Evolutionary conservation across 2,329 filamentous ascomycete species (phyloP).

Genomic region (Cladophialophora psammophila): DNA sequence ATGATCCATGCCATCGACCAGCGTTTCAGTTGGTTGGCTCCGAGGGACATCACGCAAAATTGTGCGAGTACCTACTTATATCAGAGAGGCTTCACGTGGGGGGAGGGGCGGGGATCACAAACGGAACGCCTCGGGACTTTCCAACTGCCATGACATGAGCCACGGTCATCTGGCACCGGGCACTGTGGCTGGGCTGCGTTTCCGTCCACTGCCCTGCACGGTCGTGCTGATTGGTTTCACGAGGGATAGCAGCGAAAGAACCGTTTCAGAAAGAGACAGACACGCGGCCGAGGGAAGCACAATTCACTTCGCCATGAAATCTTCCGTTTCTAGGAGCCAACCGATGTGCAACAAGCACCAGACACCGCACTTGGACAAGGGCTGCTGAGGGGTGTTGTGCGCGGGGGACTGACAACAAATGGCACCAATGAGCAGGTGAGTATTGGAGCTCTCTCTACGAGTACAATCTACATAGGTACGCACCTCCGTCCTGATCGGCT

Average conservation of each 20-base stretch:
- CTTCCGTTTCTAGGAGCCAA: not conserved
- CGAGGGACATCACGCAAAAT: not conserved
- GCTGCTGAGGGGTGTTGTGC: not conserved
- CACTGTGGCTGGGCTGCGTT: not conserved
- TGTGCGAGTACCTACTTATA: not conserved
- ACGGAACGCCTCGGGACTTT: slow-evolving; percentile 4
- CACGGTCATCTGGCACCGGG: not conserved
- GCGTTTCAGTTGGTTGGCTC: slow-evolving; percentile 7
- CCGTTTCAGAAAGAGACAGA: slow-evolving; percentile 2
- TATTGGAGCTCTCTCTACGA: too few relatives aligned
- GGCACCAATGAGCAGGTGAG: not conserved
- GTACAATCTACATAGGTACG: not conserved
- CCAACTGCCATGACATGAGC: not conserved
- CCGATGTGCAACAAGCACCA: not conserved
- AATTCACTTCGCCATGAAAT: not conserved
- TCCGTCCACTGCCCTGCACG: not conserved
- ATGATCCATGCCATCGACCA: slow-evolving; percentile 3
- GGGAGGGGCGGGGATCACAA: too few relatives aligned
- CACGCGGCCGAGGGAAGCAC: not conserved
- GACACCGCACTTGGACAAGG: not conserved
- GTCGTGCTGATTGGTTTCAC: not conserved
- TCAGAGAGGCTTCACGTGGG: slow-evolving; percentile 1
- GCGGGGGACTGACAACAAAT: not conserved
- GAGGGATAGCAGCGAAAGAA: not conserved
- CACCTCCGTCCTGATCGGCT: not conserved